These are phyloP conservation scores for Fusarium citri DNA, from an alignment of 2,329 filamentous ascomycete species.

Conservation along the genomic window DNA sequence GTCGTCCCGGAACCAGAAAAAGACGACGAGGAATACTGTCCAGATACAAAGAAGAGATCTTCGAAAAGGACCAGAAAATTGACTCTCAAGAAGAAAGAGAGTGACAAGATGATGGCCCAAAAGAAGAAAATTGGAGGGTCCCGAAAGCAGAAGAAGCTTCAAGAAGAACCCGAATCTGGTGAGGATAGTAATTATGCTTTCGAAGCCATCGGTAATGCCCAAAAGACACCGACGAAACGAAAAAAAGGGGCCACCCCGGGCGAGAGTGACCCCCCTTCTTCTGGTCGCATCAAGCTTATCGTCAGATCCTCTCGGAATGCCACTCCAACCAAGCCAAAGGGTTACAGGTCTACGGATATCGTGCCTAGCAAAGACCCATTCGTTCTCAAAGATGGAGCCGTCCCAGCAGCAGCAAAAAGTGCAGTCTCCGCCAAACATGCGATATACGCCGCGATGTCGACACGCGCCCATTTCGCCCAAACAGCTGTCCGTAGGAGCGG, in stretches of 20 bases:
- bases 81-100: not conserved
- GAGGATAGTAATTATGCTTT: not conserved
- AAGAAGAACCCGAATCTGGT: not conserved
- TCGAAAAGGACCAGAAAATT: slow-evolving; percentile 10
- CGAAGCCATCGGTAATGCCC: too few species aligned
- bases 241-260: not conserved
- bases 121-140: not conserved
- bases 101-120: not conserved
- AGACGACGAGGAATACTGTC: slow-evolving; percentile 30
- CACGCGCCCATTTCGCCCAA: not conserved
- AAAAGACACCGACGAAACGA: not conserved
- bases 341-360: not conserved
- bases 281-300: slow-evolving; percentile 15
- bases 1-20: slow-evolving; percentile 28
- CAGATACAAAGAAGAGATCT: slow-evolving; percentile 17
- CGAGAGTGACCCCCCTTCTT: not conserved
- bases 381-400: too few species aligned
- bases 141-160: not conserved
- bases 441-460: not conserved
- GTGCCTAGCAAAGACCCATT: not conserved
- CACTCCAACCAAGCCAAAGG: not conserved
- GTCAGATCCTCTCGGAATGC: not conserved
- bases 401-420: not conserved
- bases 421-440: not conserved
- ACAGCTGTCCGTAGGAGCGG: not conserved